Base-by-base conservation (phyloP, 2,329 filamentous ascomycete genomes). In the Aureobasidium namibiae region DNA sequence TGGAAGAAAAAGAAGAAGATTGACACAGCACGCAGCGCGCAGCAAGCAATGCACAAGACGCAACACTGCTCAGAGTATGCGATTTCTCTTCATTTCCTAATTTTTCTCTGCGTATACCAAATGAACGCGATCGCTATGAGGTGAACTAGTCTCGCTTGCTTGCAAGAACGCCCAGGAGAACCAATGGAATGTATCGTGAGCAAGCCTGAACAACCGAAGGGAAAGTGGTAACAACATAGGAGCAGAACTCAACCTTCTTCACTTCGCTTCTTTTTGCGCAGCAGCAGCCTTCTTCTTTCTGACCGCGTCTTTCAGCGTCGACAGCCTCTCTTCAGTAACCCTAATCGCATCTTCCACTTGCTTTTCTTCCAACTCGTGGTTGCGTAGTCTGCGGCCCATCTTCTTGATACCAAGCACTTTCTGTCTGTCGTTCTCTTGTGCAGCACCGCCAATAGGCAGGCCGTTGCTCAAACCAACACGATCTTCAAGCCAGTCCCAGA, bases 401-500 rank as follows among this genome's bases (percentile, higher is more conserved):
- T 59, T 56, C 61, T 34, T 65, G 61, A 57, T 67, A 61, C 13
- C 66, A 56, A 68, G 45, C 11, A 65, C 62, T 36, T 66, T 67
- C 61, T 68, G 67, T 56, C 64, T 60, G n/a, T 67, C 65, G 57
- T 61, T 63, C 18, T 62, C 61, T n/a, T 60, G 61, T 2, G 57
- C 63, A 4, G 65, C 65, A 11, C 31, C 53, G 36, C 57, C 26
- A 18, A 63, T 54, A 13, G 63, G 65, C 38, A 60, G 69, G 65
- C 61, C 69, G 4, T 78, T 76, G 59, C 90, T 87, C 69, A 94
- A 76, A 2, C 90, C 88, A 1, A 90, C 86, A 18, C 92, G 82
- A 66, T 95, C 89, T 71, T 96, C 92, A 4, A 96, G 76, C 92
- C 92, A 96, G 60, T 89, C 86, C 92, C 92, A 96, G 10, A 96